A percentile compares a stretch with the other conserved stretches of the same genome.
Conservation (phyloP, 2,329 filamentous ascomycete genomes). For the Hypoxylon sp. region DNA sequence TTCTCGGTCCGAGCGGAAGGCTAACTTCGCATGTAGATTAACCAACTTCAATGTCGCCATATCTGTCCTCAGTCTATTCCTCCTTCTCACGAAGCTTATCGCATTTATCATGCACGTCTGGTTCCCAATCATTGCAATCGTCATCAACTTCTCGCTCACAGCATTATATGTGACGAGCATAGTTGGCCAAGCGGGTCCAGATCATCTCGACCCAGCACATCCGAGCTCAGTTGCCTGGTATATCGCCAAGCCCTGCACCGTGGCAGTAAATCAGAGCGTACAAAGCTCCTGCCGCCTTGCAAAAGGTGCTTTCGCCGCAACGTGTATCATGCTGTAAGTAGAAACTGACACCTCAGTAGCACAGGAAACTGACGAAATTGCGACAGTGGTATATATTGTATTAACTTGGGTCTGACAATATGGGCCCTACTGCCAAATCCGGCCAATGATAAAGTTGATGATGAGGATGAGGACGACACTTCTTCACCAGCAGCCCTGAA, state of each 20-base stretch:
- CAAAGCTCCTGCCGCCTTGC: conserved; percentile 75
- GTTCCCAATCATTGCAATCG: conserved; percentile 73
- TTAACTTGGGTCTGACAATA: conserved; percentile 70
- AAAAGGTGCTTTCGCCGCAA: conserved; percentile 74
- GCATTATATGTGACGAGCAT: conserved; percentile 75
- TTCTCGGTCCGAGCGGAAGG: neutral
- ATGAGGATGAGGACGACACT: conserved; percentile 56
- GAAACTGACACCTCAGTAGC: conserved; percentile 2
- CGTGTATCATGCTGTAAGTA: conserved; percentile 75
- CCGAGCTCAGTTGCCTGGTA: conserved; percentile 79
- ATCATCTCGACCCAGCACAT: conserved; percentile 75
- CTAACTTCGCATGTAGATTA: conserved; percentile 64
- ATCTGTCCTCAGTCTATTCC: conserved; percentile 80
- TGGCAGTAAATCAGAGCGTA: conserved; percentile 67
- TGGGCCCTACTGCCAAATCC: conserved; percentile 71
- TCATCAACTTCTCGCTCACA: conserved; percentile 69
- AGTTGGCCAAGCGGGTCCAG: conserved; percentile 79
- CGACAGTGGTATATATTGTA: conserved; percentile 69
- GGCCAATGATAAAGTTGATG: conserved; percentile 63
- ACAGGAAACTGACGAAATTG: conserved; percentile 22
- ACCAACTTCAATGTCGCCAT: conserved; percentile 83
- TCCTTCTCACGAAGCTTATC: conserved; percentile 78
- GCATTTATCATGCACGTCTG: conserved; percentile 78
- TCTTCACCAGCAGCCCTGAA: conserved; percentile 56
- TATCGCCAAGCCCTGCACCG: conserved; percentile 75